Evolutionary conservation across 306 rosid species (phyloP).

Genomic region (Sicyos edulis): DNA sequence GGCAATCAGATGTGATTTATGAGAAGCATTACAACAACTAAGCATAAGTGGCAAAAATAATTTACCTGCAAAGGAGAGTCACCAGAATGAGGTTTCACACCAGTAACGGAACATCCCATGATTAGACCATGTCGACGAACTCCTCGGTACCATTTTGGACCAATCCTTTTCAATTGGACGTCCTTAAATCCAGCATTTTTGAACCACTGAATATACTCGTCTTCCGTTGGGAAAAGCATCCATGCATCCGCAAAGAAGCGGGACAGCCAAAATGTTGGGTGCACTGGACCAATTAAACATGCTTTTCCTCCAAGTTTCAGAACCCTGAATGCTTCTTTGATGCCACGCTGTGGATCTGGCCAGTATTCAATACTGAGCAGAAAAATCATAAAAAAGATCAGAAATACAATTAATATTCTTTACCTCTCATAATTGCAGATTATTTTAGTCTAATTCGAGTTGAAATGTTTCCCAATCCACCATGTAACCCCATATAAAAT

Average conservation of each 20-base stretch:
- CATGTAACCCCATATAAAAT: neutral
- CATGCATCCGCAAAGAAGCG: slow-evolving; percentile 96
- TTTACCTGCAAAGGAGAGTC: slow-evolving; percentile 91
- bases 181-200: slow-evolving; percentile 83
- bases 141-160: slow-evolving; percentile 97
- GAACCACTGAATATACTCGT: slow-evolving; percentile 93
- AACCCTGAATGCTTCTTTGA: slow-evolving; percentile 93
- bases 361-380: slow-evolving; percentile 75
- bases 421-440: slow-evolving; percentile 1
- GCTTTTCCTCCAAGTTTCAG: slow-evolving; percentile 86
- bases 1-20: slow-evolving; percentile 4
- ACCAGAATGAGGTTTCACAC: slow-evolving; percentile 82
- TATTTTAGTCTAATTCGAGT: neutral
- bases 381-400: slow-evolving; percentile 14
- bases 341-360: slow-evolving; percentile 98
- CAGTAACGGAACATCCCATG: slow-evolving; percentile 96
- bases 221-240: slow-evolving; percentile 98
- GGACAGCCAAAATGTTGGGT: slow-evolving; percentile 86
- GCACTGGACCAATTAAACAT: slow-evolving; percentile 79
- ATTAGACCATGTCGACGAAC: slow-evolving; percentile 91
- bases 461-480: neutral
- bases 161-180: slow-evolving; percentile 81
- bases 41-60: slow-evolving; percentile 13
- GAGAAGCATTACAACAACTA: neutral
- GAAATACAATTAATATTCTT: neutral